Evolutionary conservation across 495 filamentous ascomycete species (phyloP).

Genomic region (Aspergillus baeticus): DNA sequence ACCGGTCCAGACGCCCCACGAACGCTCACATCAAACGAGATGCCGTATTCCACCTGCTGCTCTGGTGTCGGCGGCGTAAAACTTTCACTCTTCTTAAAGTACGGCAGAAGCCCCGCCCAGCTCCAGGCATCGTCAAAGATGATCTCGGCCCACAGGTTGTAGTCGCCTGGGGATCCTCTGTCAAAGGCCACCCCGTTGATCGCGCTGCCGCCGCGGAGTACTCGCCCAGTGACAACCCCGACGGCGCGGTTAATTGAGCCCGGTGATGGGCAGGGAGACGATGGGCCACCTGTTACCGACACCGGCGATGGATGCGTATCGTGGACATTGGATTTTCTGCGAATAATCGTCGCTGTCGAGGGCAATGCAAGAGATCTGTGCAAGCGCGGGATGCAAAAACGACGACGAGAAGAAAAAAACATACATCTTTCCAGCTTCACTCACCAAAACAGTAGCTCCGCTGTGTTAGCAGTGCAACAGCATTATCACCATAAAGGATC

Average conservation of each 20-base stretch:
- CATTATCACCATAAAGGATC: background rate
- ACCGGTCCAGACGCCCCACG: background rate
- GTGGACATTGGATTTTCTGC: background rate
- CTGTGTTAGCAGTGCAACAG: background rate
- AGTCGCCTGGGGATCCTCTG: slow-evolving; percentile 4
- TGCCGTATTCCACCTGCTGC: slow-evolving; percentile 2
- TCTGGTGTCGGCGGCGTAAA: background rate
- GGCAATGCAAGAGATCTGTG: background rate
- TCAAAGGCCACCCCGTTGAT: slow-evolving; percentile 42
- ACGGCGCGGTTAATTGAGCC: slow-evolving; percentile 19
- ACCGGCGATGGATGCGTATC: background rate
- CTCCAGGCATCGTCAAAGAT: background rate
- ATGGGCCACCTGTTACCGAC: slow-evolving; percentile 3
- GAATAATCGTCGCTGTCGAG: slow-evolving; percentile 8
- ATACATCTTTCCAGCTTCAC: slow-evolving; percentile 8
- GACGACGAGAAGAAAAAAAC: background rate
- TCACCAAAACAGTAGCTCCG: background rate
- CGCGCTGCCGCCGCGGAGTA: slow-evolving; percentile 54
- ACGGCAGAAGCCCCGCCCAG: slow-evolving; percentile 7
- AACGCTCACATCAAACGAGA: background rate
- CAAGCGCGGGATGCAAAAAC: too few relatives aligned
- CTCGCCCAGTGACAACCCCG: slow-evolving; percentile 42
- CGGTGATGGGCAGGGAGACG: background rate
- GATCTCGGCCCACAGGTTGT: slow-evolving; percentile 7
- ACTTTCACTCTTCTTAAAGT: slow-evolving; percentile 7